phyloP scores from a whole-genome alignment of 352 stramenopile genomes.

The Globisporangium acanthophoron region DNA sequence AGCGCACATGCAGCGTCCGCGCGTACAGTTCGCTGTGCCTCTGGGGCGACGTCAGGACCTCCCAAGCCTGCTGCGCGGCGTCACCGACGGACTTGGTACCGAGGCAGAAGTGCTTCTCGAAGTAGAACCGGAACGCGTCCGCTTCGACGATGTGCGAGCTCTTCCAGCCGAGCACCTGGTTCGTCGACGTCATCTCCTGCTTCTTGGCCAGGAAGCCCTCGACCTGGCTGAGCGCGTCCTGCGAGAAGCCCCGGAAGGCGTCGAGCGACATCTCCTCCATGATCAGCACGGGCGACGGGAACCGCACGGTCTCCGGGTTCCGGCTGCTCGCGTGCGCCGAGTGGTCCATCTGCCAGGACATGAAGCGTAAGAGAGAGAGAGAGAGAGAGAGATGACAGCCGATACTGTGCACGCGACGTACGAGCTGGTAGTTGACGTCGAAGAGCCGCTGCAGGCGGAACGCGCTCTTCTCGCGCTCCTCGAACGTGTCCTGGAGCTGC shows the following conservation, averaged over 20 bases:
- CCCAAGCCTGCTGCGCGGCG: constrained; percentile 31
- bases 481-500: constrained; percentile 44
- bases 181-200: constrained; percentile 39
- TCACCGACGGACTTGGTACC: constrained; percentile 16
- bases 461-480: constrained; percentile 46
- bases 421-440: constrained; percentile 51
- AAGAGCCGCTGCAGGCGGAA: constrained; percentile 51
- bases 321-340: constrained; percentile 27
- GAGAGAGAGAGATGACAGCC: not conserved
- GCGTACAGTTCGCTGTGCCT: constrained; percentile 46
- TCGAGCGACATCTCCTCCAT: constrained; percentile 61
- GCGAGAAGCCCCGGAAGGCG: constrained; percentile 36
- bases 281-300: constrained; percentile 35
- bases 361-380: not conserved
- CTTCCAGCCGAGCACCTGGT: constrained; percentile 45
- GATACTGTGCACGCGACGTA: constrained; percentile 3
- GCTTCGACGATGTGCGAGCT: constrained; percentile 43
- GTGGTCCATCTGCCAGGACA: constrained; percentile 32
- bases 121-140: constrained; percentile 49
- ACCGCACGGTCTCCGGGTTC: constrained; percentile 22
- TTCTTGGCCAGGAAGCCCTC: constrained; percentile 33
- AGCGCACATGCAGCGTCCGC: constrained; percentile 41
- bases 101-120: constrained; percentile 36
- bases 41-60: constrained; percentile 37
- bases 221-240: constrained; percentile 35